Evolutionary conservation across 805 yeast genomes (phyloP), one percentile per base, ranked within the genome.

Genomic region (Ogataea trehalophila): DNA sequence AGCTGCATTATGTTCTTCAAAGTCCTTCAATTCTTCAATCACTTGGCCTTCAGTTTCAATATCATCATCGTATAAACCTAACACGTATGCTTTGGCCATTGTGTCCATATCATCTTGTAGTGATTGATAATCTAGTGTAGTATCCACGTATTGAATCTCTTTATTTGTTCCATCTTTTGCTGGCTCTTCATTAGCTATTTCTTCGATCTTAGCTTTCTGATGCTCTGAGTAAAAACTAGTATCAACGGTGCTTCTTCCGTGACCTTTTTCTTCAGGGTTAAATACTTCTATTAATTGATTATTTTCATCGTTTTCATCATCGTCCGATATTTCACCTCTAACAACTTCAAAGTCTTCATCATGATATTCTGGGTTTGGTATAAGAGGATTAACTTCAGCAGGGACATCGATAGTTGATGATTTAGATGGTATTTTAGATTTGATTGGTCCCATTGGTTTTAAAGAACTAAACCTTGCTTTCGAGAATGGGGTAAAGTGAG

Each of bases 31-130:
- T 46, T 71, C 66, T 50, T 77, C 77, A 18, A 83, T 74, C 0
- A 83, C 74, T 14, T 77, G 76, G 0, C 86, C 86, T 42, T 74
- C 73, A 0, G 80, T 76, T 22, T 67, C 71, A 9, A 77, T 62
- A 53, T 82, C 86, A 50, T 79, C 86, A 56, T 81, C 85, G 56
- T 79, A 81, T 53, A 76, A 61, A 1, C 87, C 87, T 20, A 71
- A 54, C n/a, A 72, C 66, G 53, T 83, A 83, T 0, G 85, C 85
- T 44, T 73, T 71, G 0, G 79, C 85, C 83, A 81, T 76, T 3
- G 76, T 72, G 42, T 80, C 84, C 53, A 76, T 47, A 54, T 79
- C 76, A 17, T 69, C 68, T 22, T 71, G 73, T 29, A 77, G 48
- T 2, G 70, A 54, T 9, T 57, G 61, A 53, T 70, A 76, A 50